phyloP scores from a whole-genome alignment of 2,329 filamentous ascomycete species.

The Trichoderma sp. region DNA sequence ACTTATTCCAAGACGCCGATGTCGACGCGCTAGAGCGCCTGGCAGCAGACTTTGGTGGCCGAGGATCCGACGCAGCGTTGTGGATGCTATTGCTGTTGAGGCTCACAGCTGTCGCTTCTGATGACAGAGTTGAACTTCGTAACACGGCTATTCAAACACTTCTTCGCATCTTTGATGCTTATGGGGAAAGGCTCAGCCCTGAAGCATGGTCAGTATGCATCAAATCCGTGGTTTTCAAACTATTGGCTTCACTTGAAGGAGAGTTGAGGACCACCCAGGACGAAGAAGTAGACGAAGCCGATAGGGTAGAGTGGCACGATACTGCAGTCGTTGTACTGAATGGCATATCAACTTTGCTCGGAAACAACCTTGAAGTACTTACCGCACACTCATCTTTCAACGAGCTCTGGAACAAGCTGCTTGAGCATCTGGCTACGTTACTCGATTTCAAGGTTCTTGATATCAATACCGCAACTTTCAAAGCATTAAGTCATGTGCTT shows the following conservation, averaged over 20 bases:
- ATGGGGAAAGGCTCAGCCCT: conserved; percentile 73
- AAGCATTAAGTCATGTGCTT: conserved; percentile 63
- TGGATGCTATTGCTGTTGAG: conserved; percentile 76
- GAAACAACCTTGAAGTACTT: conserved; percentile 73
- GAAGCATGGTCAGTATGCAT: conserved; percentile 83
- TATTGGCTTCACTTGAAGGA: conserved; percentile 67
- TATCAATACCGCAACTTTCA: conserved; percentile 69
- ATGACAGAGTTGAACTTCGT: conserved; percentile 70
- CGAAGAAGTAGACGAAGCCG: conserved; percentile 40
- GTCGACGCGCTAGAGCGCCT: conserved; percentile 52
- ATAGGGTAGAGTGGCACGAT: conserved; percentile 63
- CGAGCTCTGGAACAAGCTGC: conserved; percentile 70
- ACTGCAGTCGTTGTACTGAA: conserved; percentile 72
- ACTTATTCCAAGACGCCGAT: conserved; percentile 52
- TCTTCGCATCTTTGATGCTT: conserved; percentile 86
- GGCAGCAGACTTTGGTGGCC: conserved; percentile 56
- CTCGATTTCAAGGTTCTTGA: conserved; percentile 63
- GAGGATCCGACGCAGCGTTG: conserved; percentile 65
- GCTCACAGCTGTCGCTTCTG: conserved; percentile 67
- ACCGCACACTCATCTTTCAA: conserved; percentile 65
- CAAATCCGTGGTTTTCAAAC: conserved; percentile 73
- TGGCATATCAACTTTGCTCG: conserved; percentile 69
- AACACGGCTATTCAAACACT: conserved; percentile 90
- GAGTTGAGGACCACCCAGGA: conserved; percentile 45
- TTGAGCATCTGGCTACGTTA: conserved; percentile 64